phyloP scores from a whole-genome alignment of 768 basidiomycete species.

The Saitozyma sp. region DNA sequence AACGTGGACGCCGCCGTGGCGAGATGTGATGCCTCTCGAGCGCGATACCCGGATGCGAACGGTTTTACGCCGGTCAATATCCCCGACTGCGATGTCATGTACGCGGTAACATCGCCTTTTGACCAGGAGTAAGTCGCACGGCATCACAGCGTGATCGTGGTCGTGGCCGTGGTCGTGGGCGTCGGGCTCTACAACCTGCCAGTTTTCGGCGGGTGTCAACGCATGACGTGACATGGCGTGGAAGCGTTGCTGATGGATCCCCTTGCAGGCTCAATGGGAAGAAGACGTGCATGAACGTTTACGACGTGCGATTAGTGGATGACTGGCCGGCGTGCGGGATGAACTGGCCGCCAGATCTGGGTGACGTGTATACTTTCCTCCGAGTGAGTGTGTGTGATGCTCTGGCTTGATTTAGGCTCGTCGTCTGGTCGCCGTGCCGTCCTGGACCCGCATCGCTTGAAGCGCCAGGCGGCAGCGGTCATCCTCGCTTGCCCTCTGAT shows the following conservation, averaged over 20 bases:
- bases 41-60: slow-evolving; percentile 34
- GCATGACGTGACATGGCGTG: neutral
- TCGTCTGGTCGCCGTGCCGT: neutral
- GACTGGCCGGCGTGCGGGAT: slow-evolving; percentile 83
- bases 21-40: slow-evolving; percentile 60
- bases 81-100: slow-evolving; percentile 63
- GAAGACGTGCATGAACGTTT: slow-evolving; percentile 84
- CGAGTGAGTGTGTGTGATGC: slow-evolving; percentile 60
- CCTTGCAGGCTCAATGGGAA: slow-evolving; percentile 64
- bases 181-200: too few species aligned
- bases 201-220: too few species aligned
- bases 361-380: slow-evolving; percentile 72
- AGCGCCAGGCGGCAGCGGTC: too few species aligned
- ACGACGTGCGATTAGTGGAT: slow-evolving; percentile 90
- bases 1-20: slow-evolving; percentile 62
- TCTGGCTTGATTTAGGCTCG: too few species aligned
- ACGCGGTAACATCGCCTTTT: slow-evolving; percentile 51
- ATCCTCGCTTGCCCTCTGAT: too few species aligned
- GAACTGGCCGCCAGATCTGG: slow-evolving; percentile 94
- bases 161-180: too few species aligned
- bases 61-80: slow-evolving; percentile 57
- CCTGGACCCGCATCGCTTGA: too few species aligned
- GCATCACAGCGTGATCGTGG: too few species aligned
- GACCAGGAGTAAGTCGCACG: slow-evolving; percentile 51
- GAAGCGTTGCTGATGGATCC: neutral